Evolutionary conservation across 1,139 yeast genomes (phyloP).

Genomic region (Taiozyma sp.): DNA sequence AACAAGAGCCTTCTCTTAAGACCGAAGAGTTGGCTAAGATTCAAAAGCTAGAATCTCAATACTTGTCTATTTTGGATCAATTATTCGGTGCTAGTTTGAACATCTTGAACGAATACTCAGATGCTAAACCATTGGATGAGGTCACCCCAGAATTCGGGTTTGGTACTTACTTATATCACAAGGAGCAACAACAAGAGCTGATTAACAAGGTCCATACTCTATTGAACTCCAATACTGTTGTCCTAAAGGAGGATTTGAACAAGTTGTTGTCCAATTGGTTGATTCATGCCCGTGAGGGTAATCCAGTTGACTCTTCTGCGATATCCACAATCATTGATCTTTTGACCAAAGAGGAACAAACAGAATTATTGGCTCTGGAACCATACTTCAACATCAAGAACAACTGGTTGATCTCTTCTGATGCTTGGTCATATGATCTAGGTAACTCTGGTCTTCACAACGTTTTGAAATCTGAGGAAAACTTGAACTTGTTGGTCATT

Average conservation of each 20-base stretch:
- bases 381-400: slow-evolving; percentile 44
- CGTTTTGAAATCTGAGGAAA: slow-evolving; percentile 69
- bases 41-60: slow-evolving; percentile 64
- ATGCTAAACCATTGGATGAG: slow-evolving; percentile 30
- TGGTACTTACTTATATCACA: slow-evolving; percentile 64
- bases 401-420: slow-evolving; percentile 90
- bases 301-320: slow-evolving; percentile 49
- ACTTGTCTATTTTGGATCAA: slow-evolving; percentile 70
- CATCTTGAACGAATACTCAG: slow-evolving; percentile 52
- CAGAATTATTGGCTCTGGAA: slow-evolving; percentile 41
- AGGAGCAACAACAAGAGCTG: slow-evolving; percentile 47
- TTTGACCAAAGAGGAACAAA: slow-evolving; percentile 1
- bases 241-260: slow-evolving; percentile 35
- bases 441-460: slow-evolving; percentile 93
- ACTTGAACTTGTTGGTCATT: slow-evolving; percentile 79
- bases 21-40: slow-evolving; percentile 37
- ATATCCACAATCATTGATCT: slow-evolving; percentile 8
- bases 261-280: slow-evolving; percentile 71
- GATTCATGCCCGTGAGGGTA: slow-evolving; percentile 34
- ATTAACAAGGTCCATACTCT: slow-evolving; percentile 44
- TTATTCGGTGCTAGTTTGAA: slow-evolving; percentile 51
- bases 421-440: slow-evolving; percentile 91
- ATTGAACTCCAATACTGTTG: slow-evolving; percentile 32
- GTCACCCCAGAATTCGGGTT: slow-evolving; percentile 83
- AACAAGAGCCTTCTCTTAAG: slow-evolving; percentile 13